Base-by-base conservation (phyloP, 495 filamentous ascomycete genomes). In the Aspergillus nanangensis region DNA sequence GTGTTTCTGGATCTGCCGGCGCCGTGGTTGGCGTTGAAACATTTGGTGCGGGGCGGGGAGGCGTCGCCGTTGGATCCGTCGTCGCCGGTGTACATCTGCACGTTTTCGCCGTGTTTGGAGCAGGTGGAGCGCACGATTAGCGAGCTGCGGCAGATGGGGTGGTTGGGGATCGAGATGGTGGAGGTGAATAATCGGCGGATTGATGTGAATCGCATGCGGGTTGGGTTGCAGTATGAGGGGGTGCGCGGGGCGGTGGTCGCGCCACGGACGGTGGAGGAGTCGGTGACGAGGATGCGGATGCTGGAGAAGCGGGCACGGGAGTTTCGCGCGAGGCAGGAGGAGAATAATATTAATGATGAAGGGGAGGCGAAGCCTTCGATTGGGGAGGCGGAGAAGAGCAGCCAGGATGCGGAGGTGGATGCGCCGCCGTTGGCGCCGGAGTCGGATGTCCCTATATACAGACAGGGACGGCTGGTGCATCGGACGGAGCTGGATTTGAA, bases 91-190 rank as follows among this genome's bases (percentile, higher is more conserved):
- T 76, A 89, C 48, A 70, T 98, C 48, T 98, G 93, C 66, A 92
- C 91, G 2, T 98, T 98, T 70, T 90, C 85, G 7, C 93, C 93
- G 0, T 98, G 93, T 62, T 90, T 98, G 55, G 93, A 98, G 66
- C 93, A 98, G 64, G 91, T 91, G 8, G 85, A 85, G 23, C 77
- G 80, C 29, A 96, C 94, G 0, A 80, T 95, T 40, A 80, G 85
- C 33, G 72, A 77, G 1, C 76, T 98, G 58, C 84, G 90, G 32
- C 73, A 82, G 22, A 69, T 87, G 3, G 86, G 85, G 45, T 98
- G 93, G 94, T 72, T 91, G n/a, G 80, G 88, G 34, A 90, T 97
- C 54, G 79, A 83, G 33, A 96, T 95, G 90, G 84, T 90, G 4
- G 92, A 96, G 64, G 73, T 97, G 9, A 71, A 79, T 3, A 79